Percentiles rank a stretch among this genome's conserved stretches.
Conservation (phyloP, 2,329 filamentous ascomycete genomes). For the Microascus cirrosus region DNA sequence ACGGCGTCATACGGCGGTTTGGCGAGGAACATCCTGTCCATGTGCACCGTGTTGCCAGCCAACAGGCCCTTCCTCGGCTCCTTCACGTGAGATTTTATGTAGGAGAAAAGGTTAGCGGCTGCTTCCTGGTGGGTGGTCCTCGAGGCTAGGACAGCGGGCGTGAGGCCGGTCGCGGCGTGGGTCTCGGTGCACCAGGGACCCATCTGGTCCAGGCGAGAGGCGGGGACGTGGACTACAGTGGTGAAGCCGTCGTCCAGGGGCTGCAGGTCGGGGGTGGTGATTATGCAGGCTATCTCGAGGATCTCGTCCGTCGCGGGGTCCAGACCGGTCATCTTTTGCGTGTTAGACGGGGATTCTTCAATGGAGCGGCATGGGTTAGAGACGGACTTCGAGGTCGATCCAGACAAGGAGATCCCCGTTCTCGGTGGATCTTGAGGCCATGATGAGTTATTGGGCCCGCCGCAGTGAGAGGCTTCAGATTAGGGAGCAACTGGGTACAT, state of each 20-base stretch:
- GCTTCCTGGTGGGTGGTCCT: conserved; percentile 61
- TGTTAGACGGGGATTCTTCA: neutral
- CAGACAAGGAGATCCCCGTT: conserved; percentile 53
- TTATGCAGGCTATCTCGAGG: conserved; percentile 83
- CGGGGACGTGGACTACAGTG: conserved; percentile 62
- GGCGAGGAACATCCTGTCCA: conserved; percentile 71
- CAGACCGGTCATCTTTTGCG: conserved; percentile 63
- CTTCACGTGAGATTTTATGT: conserved; percentile 65
- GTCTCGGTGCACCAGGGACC: conserved; percentile 80
- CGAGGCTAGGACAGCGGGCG: conserved; percentile 62
- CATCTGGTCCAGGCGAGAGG: conserved; percentile 64
- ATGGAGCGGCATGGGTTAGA: neutral
- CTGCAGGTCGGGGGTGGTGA: conserved; percentile 72
- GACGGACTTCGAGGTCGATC: conserved; percentile 58
- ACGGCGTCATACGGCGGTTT: conserved; percentile 64
- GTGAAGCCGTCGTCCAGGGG: conserved; percentile 76
- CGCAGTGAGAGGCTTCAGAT: neutral
- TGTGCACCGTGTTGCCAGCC: conserved; percentile 89
- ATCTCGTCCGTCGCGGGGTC: conserved; percentile 71
- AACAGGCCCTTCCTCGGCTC: conserved; percentile 57
- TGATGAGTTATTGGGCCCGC: neutral
- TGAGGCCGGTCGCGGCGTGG: conserved; percentile 74
- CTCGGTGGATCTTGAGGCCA: neutral
- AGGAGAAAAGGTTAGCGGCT: conserved; percentile 60
- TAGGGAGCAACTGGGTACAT: neutral